Conservation (phyloP, 495 filamentous ascomycete genomes). For the Baudoinia panamericana region DNA sequence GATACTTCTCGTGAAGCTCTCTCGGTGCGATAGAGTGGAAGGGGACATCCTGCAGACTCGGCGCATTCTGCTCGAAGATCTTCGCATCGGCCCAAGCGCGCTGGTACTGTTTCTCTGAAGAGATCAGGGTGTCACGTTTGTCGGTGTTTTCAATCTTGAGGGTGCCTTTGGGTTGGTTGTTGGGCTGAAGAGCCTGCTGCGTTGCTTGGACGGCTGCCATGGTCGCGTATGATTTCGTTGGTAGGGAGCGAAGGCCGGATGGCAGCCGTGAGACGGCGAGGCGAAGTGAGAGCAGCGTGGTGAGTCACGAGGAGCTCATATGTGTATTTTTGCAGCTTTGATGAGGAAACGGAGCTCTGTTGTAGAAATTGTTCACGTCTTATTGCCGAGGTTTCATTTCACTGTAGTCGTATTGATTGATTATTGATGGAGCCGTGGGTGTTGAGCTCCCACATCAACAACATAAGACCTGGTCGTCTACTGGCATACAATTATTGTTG, state of each 20-base stretch:
- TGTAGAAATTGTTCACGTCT: too few relatives aligned
- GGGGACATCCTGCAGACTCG: slow-evolving; percentile 60
- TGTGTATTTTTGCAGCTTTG: too few relatives aligned
- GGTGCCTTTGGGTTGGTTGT: slow-evolving; percentile 50
- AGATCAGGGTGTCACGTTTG: slow-evolving; percentile 78
- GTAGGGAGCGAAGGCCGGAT: slow-evolving; percentile 2
- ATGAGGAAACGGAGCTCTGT: too few relatives aligned
- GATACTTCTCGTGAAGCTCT: slow-evolving; percentile 63
- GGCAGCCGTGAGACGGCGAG: slow-evolving; percentile 5
- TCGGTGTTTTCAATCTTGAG: slow-evolving; percentile 81
- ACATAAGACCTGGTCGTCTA: too few relatives aligned
- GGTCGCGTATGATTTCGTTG: slow-evolving; percentile 10
- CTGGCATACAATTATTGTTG: too few relatives aligned
- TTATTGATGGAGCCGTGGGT: too few relatives aligned
- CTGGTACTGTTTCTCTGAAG: slow-evolving; percentile 88
- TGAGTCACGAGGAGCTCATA: slow-evolving; percentile 14
- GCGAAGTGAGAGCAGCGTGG: slow-evolving; percentile 9
- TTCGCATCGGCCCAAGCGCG: slow-evolving; percentile 62
- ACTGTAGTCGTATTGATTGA: too few relatives aligned
- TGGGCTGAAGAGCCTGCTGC: slow-evolving; percentile 45
- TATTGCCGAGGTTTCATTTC: too few relatives aligned
- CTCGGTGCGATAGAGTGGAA: slow-evolving; percentile 52
- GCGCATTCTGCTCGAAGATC: slow-evolving; percentile 77
- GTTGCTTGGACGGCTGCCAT: slow-evolving; percentile 43
- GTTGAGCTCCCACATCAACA: too few relatives aligned